Conservation (phyloP, 2,329 filamentous ascomycete genomes). For the Fusarium setosum region DNA sequence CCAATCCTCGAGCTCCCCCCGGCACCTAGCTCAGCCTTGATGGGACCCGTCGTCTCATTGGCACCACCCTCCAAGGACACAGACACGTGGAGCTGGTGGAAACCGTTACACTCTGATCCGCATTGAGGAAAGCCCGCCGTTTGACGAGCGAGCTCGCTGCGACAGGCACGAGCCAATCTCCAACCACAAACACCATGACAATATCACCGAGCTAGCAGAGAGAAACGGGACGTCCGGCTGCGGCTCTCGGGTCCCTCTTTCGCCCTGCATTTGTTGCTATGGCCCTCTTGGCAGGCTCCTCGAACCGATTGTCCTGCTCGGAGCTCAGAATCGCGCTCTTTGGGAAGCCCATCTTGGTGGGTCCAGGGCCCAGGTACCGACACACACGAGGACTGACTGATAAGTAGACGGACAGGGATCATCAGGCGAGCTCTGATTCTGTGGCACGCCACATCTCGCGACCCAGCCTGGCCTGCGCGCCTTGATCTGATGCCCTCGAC, state of each 20-base stretch:
- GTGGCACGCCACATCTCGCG: slow-evolving; percentile 43
- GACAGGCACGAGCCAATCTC: slow-evolving; percentile 7
- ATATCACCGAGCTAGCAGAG: slow-evolving; percentile 9
- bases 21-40: slow-evolving; percentile 22
- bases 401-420: slow-evolving; percentile 42
- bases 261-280: background rate
- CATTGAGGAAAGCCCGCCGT: slow-evolving; percentile 36
- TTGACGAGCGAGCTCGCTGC: slow-evolving; percentile 18
- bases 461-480: slow-evolving; percentile 33
- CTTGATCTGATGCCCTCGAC: slow-evolving; percentile 40
- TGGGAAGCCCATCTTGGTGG: slow-evolving; percentile 26
- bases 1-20: slow-evolving; percentile 4
- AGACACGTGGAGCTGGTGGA: slow-evolving; percentile 39
- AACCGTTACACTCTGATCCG: slow-evolving; percentile 37
- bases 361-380: slow-evolving; percentile 30
- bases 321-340: slow-evolving; percentile 15
- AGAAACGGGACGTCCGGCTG: slow-evolving; percentile 31
- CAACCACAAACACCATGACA: slow-evolving; percentile 8
- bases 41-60: slow-evolving; percentile 15
- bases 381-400: slow-evolving; percentile 38
- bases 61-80: slow-evolving; percentile 26
- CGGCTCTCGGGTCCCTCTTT: slow-evolving; percentile 19
- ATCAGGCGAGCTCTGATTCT: slow-evolving; percentile 42
- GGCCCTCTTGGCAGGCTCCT: slow-evolving; percentile 1
- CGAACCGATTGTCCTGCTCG: slow-evolving; percentile 5